These are phyloP conservation scores for Dipteronia dyeriana DNA, from an alignment of 345 rosid species.

Conservation along the genomic window DNA sequence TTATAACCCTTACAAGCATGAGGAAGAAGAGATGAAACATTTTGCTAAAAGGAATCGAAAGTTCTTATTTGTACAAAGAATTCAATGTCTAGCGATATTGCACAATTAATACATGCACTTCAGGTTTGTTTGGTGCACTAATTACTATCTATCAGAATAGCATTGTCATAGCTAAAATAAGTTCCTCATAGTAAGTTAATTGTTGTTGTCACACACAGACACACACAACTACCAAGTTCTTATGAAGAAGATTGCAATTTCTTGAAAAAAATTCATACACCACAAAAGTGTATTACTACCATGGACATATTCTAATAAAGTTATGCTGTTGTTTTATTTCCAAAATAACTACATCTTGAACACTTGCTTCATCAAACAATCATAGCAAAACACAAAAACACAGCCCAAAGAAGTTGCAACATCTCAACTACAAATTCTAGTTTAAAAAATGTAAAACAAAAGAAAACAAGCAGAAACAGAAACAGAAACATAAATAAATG, in stretches of 20 bases:
- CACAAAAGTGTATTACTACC: not conserved
- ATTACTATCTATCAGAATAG: not conserved
- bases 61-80: not conserved
- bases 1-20: not conserved
- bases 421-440: not conserved
- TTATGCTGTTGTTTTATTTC: not conserved
- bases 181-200: not conserved
- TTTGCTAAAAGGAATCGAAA: not conserved
- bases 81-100: not conserved
- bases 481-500: not conserved
- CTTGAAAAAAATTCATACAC: not conserved
- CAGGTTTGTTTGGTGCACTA: not conserved
- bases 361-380: not conserved
- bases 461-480: conserved; percentile 1
- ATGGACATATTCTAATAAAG: not conserved
- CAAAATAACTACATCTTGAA: not conserved
- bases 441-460: not conserved
- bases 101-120: not conserved
- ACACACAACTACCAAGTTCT: not conserved
- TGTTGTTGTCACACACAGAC: not conserved
- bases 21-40: not conserved
- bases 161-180: not conserved
- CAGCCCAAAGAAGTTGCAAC: not conserved
- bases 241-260: not conserved
- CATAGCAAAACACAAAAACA: not conserved